These are phyloP conservation scores for Taxillus chinensis DNA, from an alignment of 164 flowering plant genomes.

Conservation along the genomic window DNA sequence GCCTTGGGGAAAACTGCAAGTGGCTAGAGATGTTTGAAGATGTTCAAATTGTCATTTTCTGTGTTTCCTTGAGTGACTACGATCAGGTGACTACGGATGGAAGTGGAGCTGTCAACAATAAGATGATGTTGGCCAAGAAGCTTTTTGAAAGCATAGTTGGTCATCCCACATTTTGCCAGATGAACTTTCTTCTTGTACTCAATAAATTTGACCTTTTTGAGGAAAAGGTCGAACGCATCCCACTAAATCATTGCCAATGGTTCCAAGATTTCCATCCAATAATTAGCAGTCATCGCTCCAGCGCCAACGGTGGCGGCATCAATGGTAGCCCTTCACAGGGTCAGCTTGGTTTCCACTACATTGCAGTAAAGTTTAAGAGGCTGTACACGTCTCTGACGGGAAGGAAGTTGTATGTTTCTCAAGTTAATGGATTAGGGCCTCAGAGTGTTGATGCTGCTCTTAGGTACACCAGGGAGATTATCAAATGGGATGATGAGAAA, in stretches of 20 bases:
- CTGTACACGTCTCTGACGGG: conserved; percentile 63
- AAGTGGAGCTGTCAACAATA: conserved; percentile 44
- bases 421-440: conserved; percentile 58
- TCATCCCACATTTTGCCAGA: conserved; percentile 74
- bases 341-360: conserved; percentile 62
- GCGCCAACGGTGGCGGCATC: conserved; percentile 23
- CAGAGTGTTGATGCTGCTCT: conserved; percentile 61
- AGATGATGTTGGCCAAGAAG: conserved; percentile 59
- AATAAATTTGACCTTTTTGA: conserved; percentile 80
- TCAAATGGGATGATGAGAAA: conserved; percentile 89
- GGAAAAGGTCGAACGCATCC: conserved; percentile 51
- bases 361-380: conserved; percentile 88
- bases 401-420: conserved; percentile 59
- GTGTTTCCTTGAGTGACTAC: conserved; percentile 71
- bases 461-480: conserved; percentile 68
- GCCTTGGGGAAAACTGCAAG: conserved; percentile 84
- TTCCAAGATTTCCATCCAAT: conserved; percentile 78
- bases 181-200: conserved; percentile 69
- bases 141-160: conserved; percentile 75
- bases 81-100: conserved; percentile 50
- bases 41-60: conserved; percentile 67
- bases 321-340: conserved; percentile 43
- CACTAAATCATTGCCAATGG: conserved; percentile 73
- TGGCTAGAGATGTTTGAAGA: conserved; percentile 99
- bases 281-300: conserved; percentile 34